These are phyloP conservation scores for Hymenoscyphus fructigenus DNA, from an alignment of 2,329 filamentous ascomycete genomes.

Conservation along the genomic window DNA sequence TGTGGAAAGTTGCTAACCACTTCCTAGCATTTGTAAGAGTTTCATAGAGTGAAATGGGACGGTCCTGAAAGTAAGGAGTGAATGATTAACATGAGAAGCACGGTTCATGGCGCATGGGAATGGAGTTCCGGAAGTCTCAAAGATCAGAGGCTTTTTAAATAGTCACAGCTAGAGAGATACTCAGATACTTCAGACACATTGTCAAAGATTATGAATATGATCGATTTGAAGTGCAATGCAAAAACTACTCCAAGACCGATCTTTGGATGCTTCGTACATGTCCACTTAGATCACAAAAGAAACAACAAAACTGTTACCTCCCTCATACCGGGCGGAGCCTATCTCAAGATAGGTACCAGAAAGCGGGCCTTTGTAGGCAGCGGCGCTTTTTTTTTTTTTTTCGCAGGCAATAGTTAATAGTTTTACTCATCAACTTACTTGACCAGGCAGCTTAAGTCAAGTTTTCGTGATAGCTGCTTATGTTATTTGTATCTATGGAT, in stretches of 20 bases:
- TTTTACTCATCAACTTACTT: too few species aligned
- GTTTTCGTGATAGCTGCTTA: too few species aligned
- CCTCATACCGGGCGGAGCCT: too few species aligned
- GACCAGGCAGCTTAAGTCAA: too few species aligned
- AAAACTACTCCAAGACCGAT: too few species aligned
- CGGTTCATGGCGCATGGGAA: slow-evolving; percentile 11
- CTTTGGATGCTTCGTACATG: not conserved
- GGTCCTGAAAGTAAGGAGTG: not conserved
- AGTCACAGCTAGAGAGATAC: not conserved
- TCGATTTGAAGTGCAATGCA: not conserved
- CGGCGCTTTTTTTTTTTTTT: too few species aligned
- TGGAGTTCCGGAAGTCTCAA: slow-evolving; percentile 5
- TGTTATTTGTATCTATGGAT: too few species aligned
- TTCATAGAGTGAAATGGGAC: slow-evolving; percentile 24
- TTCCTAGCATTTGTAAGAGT: slow-evolving; percentile 34
- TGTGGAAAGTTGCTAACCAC: slow-evolving; percentile 1
- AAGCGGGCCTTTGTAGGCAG: too few species aligned
- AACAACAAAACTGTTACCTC: too few species aligned
- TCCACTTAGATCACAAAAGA: too few species aligned
- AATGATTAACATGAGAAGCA: slow-evolving; percentile 6
- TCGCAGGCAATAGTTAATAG: too few species aligned
- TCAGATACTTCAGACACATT: not conserved
- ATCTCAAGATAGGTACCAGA: too few species aligned
- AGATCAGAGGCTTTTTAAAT: not conserved
- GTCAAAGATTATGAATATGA: not conserved